phyloP scores from a whole-genome alignment of 495 filamentous ascomycete species.

The Lentithecium fluviatile region DNA sequence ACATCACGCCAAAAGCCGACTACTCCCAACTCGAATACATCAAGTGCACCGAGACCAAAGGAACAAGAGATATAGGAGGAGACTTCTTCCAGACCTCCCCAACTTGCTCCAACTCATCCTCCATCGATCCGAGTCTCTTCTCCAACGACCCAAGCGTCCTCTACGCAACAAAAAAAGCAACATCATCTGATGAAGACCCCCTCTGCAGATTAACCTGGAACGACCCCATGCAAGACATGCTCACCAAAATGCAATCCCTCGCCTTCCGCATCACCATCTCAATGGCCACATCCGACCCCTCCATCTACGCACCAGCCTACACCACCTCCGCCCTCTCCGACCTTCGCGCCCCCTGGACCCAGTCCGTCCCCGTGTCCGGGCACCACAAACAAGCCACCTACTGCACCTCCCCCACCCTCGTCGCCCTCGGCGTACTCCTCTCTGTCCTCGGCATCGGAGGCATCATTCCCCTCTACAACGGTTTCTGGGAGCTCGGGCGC shows the following conservation, averaged over 20 bases:
- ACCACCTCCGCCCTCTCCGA: background rate
- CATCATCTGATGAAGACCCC: background rate
- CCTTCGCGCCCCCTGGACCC: constrained; percentile 3
- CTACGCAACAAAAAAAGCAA: constrained; percentile 9
- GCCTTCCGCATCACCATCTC: constrained; percentile 27
- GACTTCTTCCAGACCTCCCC: no score
- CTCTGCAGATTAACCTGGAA: constrained; percentile 21
- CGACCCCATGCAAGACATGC: constrained; percentile 26
- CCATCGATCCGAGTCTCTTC: background rate
- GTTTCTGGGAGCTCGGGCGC: constrained; percentile 30
- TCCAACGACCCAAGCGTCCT: constrained; percentile 19
- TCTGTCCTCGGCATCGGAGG: constrained; percentile 39
- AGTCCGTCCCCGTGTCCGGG: constrained; percentile 6
- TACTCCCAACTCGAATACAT: constrained; percentile 5
- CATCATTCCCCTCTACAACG: constrained; percentile 19
- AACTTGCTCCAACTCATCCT: constrained; percentile 4
- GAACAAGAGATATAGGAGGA: no score
- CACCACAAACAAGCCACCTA: constrained; percentile 2
- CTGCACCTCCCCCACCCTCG: background rate
- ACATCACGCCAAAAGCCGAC: constrained; percentile 13
- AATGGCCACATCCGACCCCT: constrained; percentile 16
- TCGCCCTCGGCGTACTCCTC: constrained; percentile 16
- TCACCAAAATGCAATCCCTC: constrained; percentile 21
- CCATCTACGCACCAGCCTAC: constrained; percentile 11
- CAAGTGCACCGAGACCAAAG: background rate